phyloP scores from a whole-genome alignment of 768 basidiomycete genomes.

The Lentinula lateritia region DNA sequence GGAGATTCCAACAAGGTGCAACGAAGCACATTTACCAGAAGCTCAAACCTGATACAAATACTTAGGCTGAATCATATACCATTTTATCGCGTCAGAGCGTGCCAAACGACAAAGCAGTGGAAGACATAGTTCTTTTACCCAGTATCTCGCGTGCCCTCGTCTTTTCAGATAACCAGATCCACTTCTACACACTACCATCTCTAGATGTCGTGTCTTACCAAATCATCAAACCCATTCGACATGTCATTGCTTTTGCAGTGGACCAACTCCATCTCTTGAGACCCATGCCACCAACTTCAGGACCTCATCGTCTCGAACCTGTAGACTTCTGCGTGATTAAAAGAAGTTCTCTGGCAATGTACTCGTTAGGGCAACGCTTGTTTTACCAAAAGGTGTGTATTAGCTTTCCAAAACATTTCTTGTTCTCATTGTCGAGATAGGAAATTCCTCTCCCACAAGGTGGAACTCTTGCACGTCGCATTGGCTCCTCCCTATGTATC shows the following conservation, averaged over 20 bases:
- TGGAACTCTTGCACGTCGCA: constrained; percentile 54
- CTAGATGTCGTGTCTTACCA: constrained; percentile 55
- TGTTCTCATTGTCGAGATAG: constrained; percentile 25
- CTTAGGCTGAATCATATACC: constrained; percentile 55
- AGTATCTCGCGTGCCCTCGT: constrained; percentile 71
- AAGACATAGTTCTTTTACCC: constrained; percentile 76
- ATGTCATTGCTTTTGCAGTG: constrained; percentile 75
- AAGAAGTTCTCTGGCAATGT: constrained; percentile 56
- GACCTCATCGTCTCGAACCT: constrained; percentile 36
- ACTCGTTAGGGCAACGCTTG: constrained; percentile 59
- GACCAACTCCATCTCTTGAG: constrained; percentile 70
- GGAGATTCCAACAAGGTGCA: constrained; percentile 46
- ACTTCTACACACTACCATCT: constrained; percentile 77
- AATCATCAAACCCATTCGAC: constrained; percentile 70
- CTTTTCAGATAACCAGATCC: constrained; percentile 66
- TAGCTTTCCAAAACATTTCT: background rate
- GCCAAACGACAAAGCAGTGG: constrained; percentile 65
- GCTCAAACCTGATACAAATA: background rate
- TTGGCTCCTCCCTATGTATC: constrained; percentile 61
- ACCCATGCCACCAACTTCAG: constrained; percentile 36
- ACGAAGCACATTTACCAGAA: background rate
- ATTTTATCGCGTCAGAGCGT: constrained; percentile 66
- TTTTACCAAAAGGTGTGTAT: constrained; percentile 50
- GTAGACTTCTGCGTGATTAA: constrained; percentile 76
- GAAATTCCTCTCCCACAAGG: constrained; percentile 67